phyloP scores from a whole-genome alignment of 768 basidiomycete species.

The Rickenella mellea region DNA sequence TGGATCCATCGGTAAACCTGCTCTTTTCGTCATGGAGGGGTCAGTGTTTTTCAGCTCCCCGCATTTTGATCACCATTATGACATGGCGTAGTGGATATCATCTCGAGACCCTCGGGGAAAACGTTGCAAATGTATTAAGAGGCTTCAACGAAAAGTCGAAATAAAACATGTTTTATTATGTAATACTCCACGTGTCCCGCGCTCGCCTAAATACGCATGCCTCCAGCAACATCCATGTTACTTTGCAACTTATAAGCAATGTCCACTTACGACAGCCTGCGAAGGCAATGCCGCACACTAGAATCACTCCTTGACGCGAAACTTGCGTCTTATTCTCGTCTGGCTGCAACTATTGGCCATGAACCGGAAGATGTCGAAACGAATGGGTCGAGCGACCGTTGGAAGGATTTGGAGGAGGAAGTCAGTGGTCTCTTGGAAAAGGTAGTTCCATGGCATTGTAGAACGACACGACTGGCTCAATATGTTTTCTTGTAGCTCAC shows the following conservation, averaged over 20 bases:
- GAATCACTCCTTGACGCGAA: constrained; percentile 90
- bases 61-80: not conserved
- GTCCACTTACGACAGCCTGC: constrained; percentile 80
- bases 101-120: constrained; percentile 16
- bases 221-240: no score
- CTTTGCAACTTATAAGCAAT: no score
- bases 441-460: constrained; percentile 31
- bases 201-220: no score
- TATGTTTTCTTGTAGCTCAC: constrained; percentile 46
- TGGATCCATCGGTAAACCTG: constrained; percentile 8
- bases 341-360: constrained; percentile 55
- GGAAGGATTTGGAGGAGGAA: constrained; percentile 79
- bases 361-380: constrained; percentile 58
- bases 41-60: constrained; percentile 6
- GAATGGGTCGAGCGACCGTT: constrained; percentile 57
- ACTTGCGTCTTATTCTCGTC: constrained; percentile 81
- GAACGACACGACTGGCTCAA: constrained; percentile 9
- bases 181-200: no score
- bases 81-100: constrained; percentile 19
- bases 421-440: constrained; percentile 80
- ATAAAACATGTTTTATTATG: no score
- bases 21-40: constrained; percentile 28
- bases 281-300: constrained; percentile 86
- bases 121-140: constrained; percentile 18
- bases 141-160: no score